Evolutionary conservation across 2,329 filamentous ascomycete species (phyloP), one percentile per base, ranked within the genome.

Genomic region (Paecilomyces sp.): DNA sequence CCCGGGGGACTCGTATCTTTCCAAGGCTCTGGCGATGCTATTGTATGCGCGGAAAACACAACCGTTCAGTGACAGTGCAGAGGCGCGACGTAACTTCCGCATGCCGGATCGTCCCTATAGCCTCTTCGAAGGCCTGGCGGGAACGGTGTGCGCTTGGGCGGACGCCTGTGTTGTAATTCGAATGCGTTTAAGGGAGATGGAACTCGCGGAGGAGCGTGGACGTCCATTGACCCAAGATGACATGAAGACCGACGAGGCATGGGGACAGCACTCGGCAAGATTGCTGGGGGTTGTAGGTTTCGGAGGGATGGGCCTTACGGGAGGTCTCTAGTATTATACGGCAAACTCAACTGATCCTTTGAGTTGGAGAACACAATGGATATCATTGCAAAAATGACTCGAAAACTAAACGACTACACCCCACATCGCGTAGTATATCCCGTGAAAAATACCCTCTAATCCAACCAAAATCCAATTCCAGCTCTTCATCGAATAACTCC

Each of bases 81-180:
- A 59, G 18, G 60, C 63, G 5, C 63, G 62, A 2, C 65, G 67
- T 54, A 65, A 71, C 24, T 77, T 75, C 54, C 73, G 75, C n/a
- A 67, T 74, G 66, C 75, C 75, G 1, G 75, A 78, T 65, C 68
- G 67, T 22, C 74, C 76, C 5, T 77, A 72, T 57, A 70, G 70
- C 31, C 65, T 77, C 18, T 75, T 71, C 25, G 75, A 78, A 57
- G 76, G 76, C 1, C 64, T 78, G 8, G 65, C 75, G 1, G 76
- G 76, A 1, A 75, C 68, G 33, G 54, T 77, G 2, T 75, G 74
- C 60, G 75, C 75, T 4, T 78, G 76, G 76, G 68, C 74, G 18
- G 75, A 78, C 30, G 68, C 74, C 4, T 77, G 72, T 51, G 69
- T 71, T 3, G 65, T 70, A 11, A 67, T 77, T 52, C 65, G 71